Base-by-base conservation (phyloP, 805 yeast species). In the Metschnikowia orientalis region DNA sequence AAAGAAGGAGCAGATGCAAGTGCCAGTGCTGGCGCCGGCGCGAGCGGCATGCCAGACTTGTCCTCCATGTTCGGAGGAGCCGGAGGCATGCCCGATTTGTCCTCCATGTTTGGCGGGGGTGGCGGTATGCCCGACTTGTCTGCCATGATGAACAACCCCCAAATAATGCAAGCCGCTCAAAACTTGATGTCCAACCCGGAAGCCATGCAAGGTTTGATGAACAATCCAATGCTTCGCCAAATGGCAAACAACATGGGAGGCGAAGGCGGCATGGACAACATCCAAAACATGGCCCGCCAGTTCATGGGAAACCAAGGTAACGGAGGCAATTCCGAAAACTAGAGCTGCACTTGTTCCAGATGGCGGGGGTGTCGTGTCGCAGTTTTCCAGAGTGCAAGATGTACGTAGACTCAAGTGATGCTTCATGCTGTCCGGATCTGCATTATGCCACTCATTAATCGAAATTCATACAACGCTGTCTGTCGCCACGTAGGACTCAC, bases 131-230 rank as follows among this genome's bases (percentile, higher is more conserved):
- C 86, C 47, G 71, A 75, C 44, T 66, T 87, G 8, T 20, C 42
- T 5, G 41, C 34, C 15, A 42, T 47, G 51, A 41, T 47, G 51
- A 45, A 43, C 41, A 44, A 47, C 45, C 98, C 98, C n/a, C 90
- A 81, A 60, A 59, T 90, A 41, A 81, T 81, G 81, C 83, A 81
- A 59, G 88, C 88, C 57, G 95, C 95, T 26, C 89, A 83, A 60
- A 74, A 75, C 53, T 69, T 87, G 77, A 85, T 87, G 95, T 75
- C 77, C 33, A 79, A 88, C 56, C 96, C 97, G 22, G 71, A 65
- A 21, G 86, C 92, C 29, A 62, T 88, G 69, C 68, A 64, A 40
- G 76, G 77, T 30, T 62, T 89, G 54, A 75, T 89, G 85, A 75
- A 64, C 58, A 83, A 86, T 58, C 96, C 96, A 12, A 75, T 79